These are phyloP conservation scores for Eragrostis tef DNA, from an alignment of 202 grass and related monocot genomes.

Conservation along the genomic window DNA sequence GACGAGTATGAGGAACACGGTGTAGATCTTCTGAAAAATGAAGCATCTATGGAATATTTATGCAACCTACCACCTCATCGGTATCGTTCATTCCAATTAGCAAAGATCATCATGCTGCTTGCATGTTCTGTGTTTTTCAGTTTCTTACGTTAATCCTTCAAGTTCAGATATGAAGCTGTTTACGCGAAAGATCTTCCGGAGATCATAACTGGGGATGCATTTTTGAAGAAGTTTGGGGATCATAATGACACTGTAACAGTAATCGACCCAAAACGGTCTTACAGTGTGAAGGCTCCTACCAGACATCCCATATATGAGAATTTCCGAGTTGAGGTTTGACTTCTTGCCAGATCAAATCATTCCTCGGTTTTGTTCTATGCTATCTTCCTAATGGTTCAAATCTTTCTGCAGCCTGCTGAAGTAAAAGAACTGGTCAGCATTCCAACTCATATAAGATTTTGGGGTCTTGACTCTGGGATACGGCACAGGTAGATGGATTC, in stretches of 20 bases:
- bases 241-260: too few species aligned
- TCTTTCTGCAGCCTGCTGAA: constrained; percentile 79
- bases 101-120: constrained; percentile 13
- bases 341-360: constrained; percentile 24
- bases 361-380: constrained; percentile 1
- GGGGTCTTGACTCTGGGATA: too few species aligned
- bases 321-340: constrained; percentile 83
- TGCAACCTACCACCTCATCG: constrained; percentile 89
- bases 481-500: too few species aligned
- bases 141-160: constrained; percentile 35
- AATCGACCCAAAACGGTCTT: too few species aligned
- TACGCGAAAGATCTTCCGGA: too few species aligned
- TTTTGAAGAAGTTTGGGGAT: too few species aligned
- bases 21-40: constrained; percentile 79
- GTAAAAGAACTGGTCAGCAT: constrained; percentile 91
- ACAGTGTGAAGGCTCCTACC: too few species aligned
- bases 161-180: too few species aligned
- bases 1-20: too few species aligned
- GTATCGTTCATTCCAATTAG: constrained; percentile 43
- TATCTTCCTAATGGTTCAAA: constrained; percentile 20
- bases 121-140: neutral
- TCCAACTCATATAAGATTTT: constrained; percentile 81
- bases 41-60: constrained; percentile 84
- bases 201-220: too few species aligned
- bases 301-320: constrained; percentile 99